Base-by-base conservation (phyloP, 164 flowering plant genomes). In the Vitis rupestris region DNA sequence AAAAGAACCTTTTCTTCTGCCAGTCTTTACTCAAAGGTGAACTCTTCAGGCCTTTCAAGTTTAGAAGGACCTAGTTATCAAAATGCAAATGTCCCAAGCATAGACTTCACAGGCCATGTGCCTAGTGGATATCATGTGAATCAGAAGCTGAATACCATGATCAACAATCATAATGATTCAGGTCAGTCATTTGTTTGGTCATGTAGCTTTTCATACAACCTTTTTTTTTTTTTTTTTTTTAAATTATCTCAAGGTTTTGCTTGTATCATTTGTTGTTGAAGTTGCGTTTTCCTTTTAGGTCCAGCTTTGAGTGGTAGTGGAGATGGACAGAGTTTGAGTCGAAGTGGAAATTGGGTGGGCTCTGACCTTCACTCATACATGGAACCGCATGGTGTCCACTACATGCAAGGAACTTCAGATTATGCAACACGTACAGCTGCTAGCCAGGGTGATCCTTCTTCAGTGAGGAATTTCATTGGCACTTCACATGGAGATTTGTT, bases 1-100 rank as follows among this genome's bases (percentile, higher is more conserved):
- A 85, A 70, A 72, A 76, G 83, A 76, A 70, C 83, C 60, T 76
- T 78, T 69, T 82, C 91, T 30, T 81, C 85, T 71, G 75, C 84
- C 27, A 81, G 68, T 81, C 72, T 83, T 47, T 80, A 79, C 60
- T 63, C 84, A 62, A 81, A 73, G 61, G 56, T 50, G 19, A 79
- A 82, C 62, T 76, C 82, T 67, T 69, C 74, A 59, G 81, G 81
- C 31, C 60, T 78, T 73, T 79, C 71, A 65, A 73, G 61, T 62
- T 64, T 66, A 16, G 86, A 87, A 62, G 74, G 77, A 66, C 78
- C 80, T 44, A 59, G 59, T 66, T 78, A 77, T 71, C 80, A 63
- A 65, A 78, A 67, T 72, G 37, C 69, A 19, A 76, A 80, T 73
- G 54, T 59, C 56, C 63, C 70, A 63, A 70, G 69, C 68, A 27